These are phyloP conservation scores for Rhynchosporium agropyri DNA, from an alignment of 2,329 filamentous ascomycete species.

Conservation along the genomic window DNA sequence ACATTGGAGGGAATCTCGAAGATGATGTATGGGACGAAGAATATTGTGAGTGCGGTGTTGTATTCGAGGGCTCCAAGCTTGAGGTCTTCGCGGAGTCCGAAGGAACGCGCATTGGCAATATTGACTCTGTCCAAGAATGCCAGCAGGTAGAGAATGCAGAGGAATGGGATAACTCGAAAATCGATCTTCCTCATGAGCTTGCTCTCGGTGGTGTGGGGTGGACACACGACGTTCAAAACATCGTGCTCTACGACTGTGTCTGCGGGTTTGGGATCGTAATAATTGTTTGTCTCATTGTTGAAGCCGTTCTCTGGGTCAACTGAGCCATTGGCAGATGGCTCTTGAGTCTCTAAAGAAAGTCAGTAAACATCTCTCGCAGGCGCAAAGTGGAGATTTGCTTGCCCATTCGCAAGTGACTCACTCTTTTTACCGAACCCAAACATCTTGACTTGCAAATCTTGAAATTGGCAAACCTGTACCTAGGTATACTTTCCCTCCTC, in stretches of 20 bases:
- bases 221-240: conserved; percentile 39
- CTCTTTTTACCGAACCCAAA: conserved; percentile 25
- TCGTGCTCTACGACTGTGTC: conserved; percentile 31
- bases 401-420: conserved; percentile 14
- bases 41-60: conserved; percentile 77
- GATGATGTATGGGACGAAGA: conserved; percentile 78
- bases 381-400: conserved; percentile 14
- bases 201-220: conserved; percentile 52
- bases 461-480: neutral
- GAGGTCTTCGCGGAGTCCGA: conserved; percentile 65
- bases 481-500: neutral
- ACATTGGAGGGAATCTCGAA: conserved; percentile 75
- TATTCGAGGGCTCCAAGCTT: conserved; percentile 62
- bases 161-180: conserved; percentile 68
- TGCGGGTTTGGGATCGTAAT: conserved; percentile 35
- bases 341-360: conserved; percentile 21
- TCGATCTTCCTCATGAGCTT: conserved; percentile 72
- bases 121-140: conserved; percentile 76
- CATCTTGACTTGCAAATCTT: conserved; percentile 18
- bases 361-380: conserved; percentile 10
- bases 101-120: conserved; percentile 75
- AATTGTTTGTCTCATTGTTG: conserved; percentile 33
- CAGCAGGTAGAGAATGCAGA: conserved; percentile 72
- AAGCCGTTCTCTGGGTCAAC: conserved; percentile 33
- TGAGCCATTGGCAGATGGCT: conserved; percentile 27